Percentiles rank a stretch among this genome's conserved stretches.
Evolutionary conservation across 768 basidiomycete species (phyloP).

Genomic region (Agrocybe pediades): DNA sequence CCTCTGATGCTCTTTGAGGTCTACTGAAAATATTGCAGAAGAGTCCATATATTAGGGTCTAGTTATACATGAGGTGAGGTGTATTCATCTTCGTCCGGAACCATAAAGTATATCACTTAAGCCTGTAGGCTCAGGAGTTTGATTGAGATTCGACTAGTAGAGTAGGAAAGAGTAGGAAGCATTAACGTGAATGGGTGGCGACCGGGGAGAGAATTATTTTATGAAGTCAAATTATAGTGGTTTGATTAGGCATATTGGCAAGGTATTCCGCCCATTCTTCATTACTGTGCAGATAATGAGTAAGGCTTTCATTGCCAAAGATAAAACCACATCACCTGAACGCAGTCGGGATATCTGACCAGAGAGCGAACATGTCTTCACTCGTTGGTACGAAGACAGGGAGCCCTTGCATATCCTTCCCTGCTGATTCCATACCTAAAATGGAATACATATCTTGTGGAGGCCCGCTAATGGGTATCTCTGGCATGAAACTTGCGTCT

Average conservation of each 20-base stretch:
- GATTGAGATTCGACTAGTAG: too few species aligned
- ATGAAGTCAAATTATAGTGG: not conserved
- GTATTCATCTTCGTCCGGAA: too few species aligned
- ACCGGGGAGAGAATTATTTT: not conserved
- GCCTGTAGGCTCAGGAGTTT: too few species aligned
- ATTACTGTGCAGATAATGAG: constrained; percentile 6
- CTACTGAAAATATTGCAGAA: too few species aligned
- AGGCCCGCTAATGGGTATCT: not conserved
- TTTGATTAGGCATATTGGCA: constrained; percentile 6
- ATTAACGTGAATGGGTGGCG: too few species aligned
- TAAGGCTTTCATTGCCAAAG: not conserved
- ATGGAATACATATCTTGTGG: not conserved
- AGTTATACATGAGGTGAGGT: too few species aligned
- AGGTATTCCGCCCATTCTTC: constrained; percentile 22
- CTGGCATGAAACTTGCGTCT: constrained; percentile 25
- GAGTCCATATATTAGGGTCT: too few species aligned
- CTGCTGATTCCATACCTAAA: not conserved
- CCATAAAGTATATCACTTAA: too few species aligned
- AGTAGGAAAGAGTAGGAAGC: too few species aligned
- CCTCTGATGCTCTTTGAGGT: too few species aligned
- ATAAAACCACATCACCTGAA: constrained; percentile 30
- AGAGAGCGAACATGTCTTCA: constrained; percentile 50
- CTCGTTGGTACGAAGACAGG: constrained; percentile 22
- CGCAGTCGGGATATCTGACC: constrained; percentile 54
- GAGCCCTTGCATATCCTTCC: not conserved